Percentiles rank a stretch among this genome's conserved stretches.
Conservation (phyloP, 2,329 filamentous ascomycete genomes). For the Rhinocladiella mackenziei region DNA sequence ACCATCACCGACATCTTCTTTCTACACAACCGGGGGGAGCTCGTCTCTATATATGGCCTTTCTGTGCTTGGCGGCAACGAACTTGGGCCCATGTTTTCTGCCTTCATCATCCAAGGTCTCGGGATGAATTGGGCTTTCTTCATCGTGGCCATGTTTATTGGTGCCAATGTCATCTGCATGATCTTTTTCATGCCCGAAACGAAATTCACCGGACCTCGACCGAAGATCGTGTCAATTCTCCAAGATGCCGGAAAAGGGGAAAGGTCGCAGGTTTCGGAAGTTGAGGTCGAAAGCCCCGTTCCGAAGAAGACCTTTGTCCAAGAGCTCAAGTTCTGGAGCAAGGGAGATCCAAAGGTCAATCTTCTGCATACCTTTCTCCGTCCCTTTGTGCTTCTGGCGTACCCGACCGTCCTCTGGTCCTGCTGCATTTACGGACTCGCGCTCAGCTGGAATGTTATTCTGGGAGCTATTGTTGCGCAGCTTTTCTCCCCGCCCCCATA, state of each 20-base stretch:
- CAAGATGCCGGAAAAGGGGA: background rate
- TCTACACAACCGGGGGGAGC: constrained; percentile 50
- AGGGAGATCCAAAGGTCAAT: background rate
- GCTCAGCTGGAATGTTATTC: constrained; percentile 8
- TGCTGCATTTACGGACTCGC: constrained; percentile 5
- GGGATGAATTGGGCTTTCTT: constrained; percentile 29
- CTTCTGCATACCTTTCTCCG: constrained; percentile 1
- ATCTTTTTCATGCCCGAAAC: constrained; percentile 56
- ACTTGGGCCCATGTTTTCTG: constrained; percentile 9
- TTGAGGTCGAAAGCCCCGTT: background rate
- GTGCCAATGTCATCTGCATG: constrained; percentile 45
- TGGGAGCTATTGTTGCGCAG: constrained; percentile 1
- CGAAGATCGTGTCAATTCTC: background rate
- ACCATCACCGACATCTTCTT: constrained; percentile 57
- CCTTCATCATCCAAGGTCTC: constrained; percentile 3
- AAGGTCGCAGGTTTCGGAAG: background rate
- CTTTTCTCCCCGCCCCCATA: constrained; percentile 25
- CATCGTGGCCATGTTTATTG: constrained; percentile 49
- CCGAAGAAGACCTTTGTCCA: constrained; percentile 1
- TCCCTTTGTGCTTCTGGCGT: constrained; percentile 2
- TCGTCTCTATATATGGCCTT: constrained; percentile 12
- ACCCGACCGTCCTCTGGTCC: constrained; percentile 9
- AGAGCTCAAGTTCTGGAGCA: constrained; percentile 1
- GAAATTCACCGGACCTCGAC: constrained; percentile 37
- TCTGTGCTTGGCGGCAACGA: constrained; percentile 8